Evolutionary conservation across 345 rosid species (phyloP), one percentile per base, ranked within the genome.

Genomic region (Carallia pectinifolia): DNA sequence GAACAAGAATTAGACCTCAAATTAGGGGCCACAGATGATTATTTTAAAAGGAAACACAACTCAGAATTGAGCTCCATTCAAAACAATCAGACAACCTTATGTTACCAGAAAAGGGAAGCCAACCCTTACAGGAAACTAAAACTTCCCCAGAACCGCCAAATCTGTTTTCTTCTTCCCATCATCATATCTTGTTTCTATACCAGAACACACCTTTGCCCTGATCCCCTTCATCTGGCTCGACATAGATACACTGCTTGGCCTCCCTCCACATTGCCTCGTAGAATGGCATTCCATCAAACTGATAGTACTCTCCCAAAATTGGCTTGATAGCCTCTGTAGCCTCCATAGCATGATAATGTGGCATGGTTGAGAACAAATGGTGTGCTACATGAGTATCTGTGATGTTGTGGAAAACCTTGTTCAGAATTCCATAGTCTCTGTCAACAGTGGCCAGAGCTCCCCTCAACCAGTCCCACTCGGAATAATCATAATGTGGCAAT

Each of bases 321-420:
- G 79, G 82, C 15, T 71, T 71, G 19, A 79, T 74, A 0, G 67
- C 68, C 39, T 71, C 44, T 0, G 82, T 71, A 0, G 79, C 79
- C 76, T 79, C 82, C 82, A 79, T 75, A 1, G 82, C 82, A 31
- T 79, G 74, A 33, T 79, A 79, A 19, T 75, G 82, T 0, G 82
- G 82, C 76, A 79, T 75, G 1, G 52, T 70, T 0, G 79, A 75
- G 76, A 79, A 71, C 64, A 79, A 37, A 36, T 79, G 82, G 76
- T 79, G 82, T 0, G 76, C 74, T 6, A 79, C 82, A 30, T 79
- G 82, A 3, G 82, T 79, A 61, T 79, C 82, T 0, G 82, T 79
- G 38, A 79, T 75, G 67, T 79, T 62, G 40, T 79, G 82, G 62
- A 79, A 79, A 1, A 75, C 75, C 76, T 50, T 74, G 71, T 79